Evolutionary conservation across 1,284 basidiomycete genomes (phyloP), one percentile per base, ranked within the genome.

Genomic region (Boletus albobrunnescens): DNA sequence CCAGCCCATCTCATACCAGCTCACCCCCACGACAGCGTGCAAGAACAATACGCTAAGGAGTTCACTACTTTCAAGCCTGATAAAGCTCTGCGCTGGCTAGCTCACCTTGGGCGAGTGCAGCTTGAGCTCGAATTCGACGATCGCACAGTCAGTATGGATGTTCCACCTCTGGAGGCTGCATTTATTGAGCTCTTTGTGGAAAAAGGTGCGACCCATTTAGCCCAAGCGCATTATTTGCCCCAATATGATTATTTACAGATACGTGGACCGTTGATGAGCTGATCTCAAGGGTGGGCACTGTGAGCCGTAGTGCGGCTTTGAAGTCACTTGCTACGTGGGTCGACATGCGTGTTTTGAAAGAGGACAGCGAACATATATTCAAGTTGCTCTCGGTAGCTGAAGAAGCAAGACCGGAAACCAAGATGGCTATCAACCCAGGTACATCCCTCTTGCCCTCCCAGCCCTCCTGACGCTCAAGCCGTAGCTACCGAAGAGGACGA

Each of bases 1-100:
- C 27, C 9, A n/a, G 20, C 13, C 36, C 19, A 27, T 28, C 37
- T 16, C 11, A 37, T 17, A 32, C n/a, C 44, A 36, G 10, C 41
- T 55, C 27, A 58, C 24, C 13, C 11, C 26, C 48, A 41, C 22
- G 17, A 26, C 52, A 94, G 90, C 26, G 70, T 86, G 8, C 87
- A 92, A 68, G 76, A 82, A 28, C 67, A 75, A 27, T 96, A 95
- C 61, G 79, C 87, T 6, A 75, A 78, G 35, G 82, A 87, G 53
- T 97, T 87, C 64, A 74, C 74, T 19, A 71, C 73, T 12, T 89
- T 92, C 71, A 94, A 95, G 60, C 91, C 91, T 0, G 92, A 95
- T 67, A 95, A 96, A 71, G 80, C 77, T 53, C 75, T 97, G 26
- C 79, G 82, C 44, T 97, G 91, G 85, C 66, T 95, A 6, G 84